Base-by-base conservation (phyloP, 495 filamentous ascomycete species). In the Chaetomidium leptoderma region DNA sequence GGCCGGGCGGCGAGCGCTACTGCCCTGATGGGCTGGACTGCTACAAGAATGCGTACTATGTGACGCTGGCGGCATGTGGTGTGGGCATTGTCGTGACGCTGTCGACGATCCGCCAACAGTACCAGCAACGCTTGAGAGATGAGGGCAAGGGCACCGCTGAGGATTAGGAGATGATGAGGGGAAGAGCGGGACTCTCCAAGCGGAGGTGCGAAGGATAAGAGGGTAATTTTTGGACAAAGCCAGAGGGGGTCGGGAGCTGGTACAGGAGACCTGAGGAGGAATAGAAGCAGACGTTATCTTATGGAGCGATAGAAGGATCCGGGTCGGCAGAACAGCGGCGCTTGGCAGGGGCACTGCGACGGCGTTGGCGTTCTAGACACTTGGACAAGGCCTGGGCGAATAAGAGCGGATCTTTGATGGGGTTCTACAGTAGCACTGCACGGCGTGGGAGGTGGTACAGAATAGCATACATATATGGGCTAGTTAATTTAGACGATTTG, bases 21-120 rank as follows among this genome's bases (percentile, higher is more conserved):
- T 97, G 92, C 63, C 73, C 73, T 3, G 87, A 93, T 53, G 93
- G 93, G 2, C 69, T 93, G 45, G 74, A 78, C 45, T 97, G 92
- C 72, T 97, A 96, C 72, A 75, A 77, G 36, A 73, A 82, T 14
- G 92, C 92, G 3, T 97, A 97, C 65, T 85, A 79, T 56, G 78
- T 92, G 39, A 96, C 92, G n/a, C 79, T 95, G 23, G 77, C 80
- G 32, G 85, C 88, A 0, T 91, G 88, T 50, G 63, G 88, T 14
- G 60, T 86, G 4, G 93, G 87, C 2, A 72, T 96, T 4, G 63
- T 74, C 0, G 78, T 92, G 14, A 86, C 85, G 51, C 64, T 96
- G 29, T 89, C 83, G 82, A 86, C 84, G 53, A 96, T 97, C 61
- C 74, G 84, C 64, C 83, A 86, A 57, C 88, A 92, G 66, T 64